Evolutionary conservation across 163 green algal species (phyloP).

Genomic region (Prototheca cutis): DNA sequence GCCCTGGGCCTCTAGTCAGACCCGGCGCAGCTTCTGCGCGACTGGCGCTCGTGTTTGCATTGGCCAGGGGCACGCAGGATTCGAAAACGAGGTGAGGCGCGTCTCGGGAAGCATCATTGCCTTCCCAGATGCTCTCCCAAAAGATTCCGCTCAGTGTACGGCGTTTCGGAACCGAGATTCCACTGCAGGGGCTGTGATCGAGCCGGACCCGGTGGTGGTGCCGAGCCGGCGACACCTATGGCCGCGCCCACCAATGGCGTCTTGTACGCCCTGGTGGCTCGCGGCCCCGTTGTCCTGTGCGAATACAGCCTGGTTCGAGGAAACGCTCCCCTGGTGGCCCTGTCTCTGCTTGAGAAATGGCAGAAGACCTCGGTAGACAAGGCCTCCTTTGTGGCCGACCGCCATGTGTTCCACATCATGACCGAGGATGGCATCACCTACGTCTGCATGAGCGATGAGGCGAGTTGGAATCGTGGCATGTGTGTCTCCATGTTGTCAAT

Average conservation of each 20-base stretch:
- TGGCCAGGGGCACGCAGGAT: too few relatives aligned
- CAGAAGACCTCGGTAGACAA: constrained; percentile 17
- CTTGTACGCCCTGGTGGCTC: constrained; percentile 60
- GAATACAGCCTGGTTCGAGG: constrained; percentile 56
- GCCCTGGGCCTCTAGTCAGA: too few relatives aligned
- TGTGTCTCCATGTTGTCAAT: too few relatives aligned
- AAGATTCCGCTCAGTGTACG: not conserved
- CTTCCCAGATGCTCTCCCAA: not conserved
- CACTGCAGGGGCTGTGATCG: too few relatives aligned
- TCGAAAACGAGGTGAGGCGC: too few relatives aligned
- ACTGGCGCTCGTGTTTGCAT: too few relatives aligned
- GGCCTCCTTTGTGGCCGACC: constrained; percentile 32
- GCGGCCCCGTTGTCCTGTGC: constrained; percentile 61
- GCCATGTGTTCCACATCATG: constrained; percentile 84
- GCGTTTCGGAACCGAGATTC: not conserved
- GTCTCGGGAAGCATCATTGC: too few relatives aligned
- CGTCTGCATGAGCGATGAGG: constrained; percentile 82
- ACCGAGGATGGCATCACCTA: constrained; percentile 63
- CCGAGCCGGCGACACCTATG: too few relatives aligned
- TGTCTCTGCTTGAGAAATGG: constrained; percentile 75
- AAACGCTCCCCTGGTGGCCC: constrained; percentile 63
- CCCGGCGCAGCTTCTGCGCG: too few relatives aligned
- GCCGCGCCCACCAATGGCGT: constrained; percentile 10
- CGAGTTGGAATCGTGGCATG: too few relatives aligned
- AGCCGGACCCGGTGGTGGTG: not conserved